A percentile compares a stretch with the other conserved stretches of the same genome.
Conservation (phyloP, 139 green algal species). For the Haematococcus lacustris region DNA sequence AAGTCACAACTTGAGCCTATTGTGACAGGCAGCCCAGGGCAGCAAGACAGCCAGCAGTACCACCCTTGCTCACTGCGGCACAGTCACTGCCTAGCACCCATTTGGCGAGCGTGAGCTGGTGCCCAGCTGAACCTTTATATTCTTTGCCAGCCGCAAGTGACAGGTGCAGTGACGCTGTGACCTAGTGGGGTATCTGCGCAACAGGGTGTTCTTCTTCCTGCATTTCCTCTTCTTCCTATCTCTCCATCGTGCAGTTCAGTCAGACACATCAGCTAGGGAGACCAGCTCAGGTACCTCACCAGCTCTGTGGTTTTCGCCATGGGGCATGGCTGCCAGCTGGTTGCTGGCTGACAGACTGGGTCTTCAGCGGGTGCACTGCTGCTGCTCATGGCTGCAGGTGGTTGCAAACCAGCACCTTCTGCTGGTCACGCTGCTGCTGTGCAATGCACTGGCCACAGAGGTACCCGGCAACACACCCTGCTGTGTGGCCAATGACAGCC, state of each 20-base stretch:
- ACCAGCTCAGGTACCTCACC: neutral
- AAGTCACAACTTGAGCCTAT: neutral
- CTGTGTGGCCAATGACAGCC: too few relatives aligned
- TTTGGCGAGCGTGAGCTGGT: neutral
- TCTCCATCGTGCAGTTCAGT: too few relatives aligned
- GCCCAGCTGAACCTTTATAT: too few relatives aligned
- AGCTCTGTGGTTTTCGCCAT: neutral
- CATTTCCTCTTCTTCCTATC: too few relatives aligned
- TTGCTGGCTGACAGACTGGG: neutral
- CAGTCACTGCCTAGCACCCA: neutral
- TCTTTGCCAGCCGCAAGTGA: too few relatives aligned
- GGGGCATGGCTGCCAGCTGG: neutral
- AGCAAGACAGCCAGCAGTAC: neutral
- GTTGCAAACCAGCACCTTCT: constrained; percentile 53
- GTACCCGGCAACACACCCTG: too few relatives aligned
- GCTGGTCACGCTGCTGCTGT: constrained; percentile 60
- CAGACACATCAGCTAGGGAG: neutral
- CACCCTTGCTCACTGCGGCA: neutral
- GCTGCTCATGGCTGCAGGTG: constrained; percentile 17
- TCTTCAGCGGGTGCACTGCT: neutral
- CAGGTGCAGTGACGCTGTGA: too few relatives aligned
- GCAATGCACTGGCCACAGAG: constrained; percentile 60
- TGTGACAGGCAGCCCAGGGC: neutral
- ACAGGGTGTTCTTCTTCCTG: too few relatives aligned
- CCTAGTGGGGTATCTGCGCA: too few relatives aligned